A percentile compares a stretch with the other conserved stretches of the same genome.
These are phyloP conservation scores for Datura wrightii DNA, from an alignment of 257 asterid genomes.

Conservation along the genomic window DNA sequence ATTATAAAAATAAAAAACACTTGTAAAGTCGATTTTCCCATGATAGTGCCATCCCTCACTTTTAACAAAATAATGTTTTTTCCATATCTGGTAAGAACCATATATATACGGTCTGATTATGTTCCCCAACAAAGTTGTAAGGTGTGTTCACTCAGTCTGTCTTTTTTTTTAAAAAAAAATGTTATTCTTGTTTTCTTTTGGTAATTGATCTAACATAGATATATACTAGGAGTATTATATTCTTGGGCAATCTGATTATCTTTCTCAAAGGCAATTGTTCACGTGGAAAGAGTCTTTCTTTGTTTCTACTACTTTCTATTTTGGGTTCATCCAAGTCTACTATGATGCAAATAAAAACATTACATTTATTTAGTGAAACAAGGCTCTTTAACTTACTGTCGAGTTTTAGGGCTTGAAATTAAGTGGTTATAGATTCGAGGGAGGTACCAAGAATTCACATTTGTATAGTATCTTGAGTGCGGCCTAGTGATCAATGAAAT, in stretches of 20 bases:
- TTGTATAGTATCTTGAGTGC: no score
- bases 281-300: not conserved
- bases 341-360: no score
- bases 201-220: not conserved
- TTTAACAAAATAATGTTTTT: conserved; percentile 18
- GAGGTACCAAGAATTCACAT: not conserved
- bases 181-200: conserved; percentile 1
- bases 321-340: not conserved
- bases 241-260: not conserved
- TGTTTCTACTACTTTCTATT: no score
- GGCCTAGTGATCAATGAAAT: no score
- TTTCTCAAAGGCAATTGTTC: not conserved
- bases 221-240: not conserved
- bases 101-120: not conserved
- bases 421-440: not conserved
- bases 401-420: not conserved
- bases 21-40: conserved; percentile 2
- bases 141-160: not conserved
- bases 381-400: not conserved
- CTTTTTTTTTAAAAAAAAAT: no score
- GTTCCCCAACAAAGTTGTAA: conserved; percentile 17
- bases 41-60: not conserved
- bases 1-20: no score
- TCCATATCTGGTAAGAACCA: not conserved
- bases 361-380: not conserved